Base-by-base conservation (phyloP, 2,329 filamentous ascomycete genomes). In the Epichloe sibirici region DNA sequence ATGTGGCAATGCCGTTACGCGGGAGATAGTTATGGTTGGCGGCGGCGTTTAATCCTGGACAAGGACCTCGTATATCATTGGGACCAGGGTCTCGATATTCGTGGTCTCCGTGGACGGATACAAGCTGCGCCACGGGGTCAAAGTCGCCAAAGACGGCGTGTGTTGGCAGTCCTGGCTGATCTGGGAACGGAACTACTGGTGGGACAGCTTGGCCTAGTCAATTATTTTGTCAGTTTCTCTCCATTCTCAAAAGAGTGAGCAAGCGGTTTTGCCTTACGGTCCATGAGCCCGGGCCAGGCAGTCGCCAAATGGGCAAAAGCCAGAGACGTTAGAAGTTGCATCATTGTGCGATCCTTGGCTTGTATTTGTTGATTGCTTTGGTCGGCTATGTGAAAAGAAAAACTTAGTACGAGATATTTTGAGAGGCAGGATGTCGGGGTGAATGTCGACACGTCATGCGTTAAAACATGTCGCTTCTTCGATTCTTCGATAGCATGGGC, bases 1-100 rank as follows among this genome's bases (percentile, higher is more conserved):
- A 39, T 13, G 60, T 57, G 21, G 56, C 58, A 11, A 62, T 56
- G 21, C 67, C 64, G 17, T 63, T 56, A 7, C 63, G 59, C 31
- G 59, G 58, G 9, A 68, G 57, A 47, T 66, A 68, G 17, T 63
- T 63, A 34, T 68, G 65, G 52, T 68, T 67, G 11, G 66, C 64
- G n/a, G 66, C 51, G 2, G 58, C 59, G 40, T 67, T 67, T 11
- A 68, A 57, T 3, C 64, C 65, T 1, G 66, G 64, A 34, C 65
- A 68, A 8, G 47, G 42, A 5, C 52, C 55, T 43, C 53, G 49
- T 3, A 37, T 34, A 13, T 55, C 53, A 5, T 49, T n/a, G 4
- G 40, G 45, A 13, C 46, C 42, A 2, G 53, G 53, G 5, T 48
- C 45, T 48, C 11, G 34, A 34, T 48, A 48, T 38, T 48, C 45